Conservation (phyloP, 441 rosid species). For the Adansonia gregorii region DNA sequence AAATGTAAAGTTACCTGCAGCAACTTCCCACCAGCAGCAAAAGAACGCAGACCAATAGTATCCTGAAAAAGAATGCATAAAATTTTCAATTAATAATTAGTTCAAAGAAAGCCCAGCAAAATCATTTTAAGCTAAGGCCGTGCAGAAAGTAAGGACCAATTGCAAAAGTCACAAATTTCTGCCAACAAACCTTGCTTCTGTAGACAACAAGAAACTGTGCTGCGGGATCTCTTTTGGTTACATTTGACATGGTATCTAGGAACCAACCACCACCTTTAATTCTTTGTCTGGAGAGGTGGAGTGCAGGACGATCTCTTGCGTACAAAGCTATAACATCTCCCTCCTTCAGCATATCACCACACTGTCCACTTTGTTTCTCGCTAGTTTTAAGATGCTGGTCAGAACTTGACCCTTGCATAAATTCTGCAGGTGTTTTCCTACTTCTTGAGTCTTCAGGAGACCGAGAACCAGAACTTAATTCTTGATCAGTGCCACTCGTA, state of each 20-base stretch:
- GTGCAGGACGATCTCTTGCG: constrained; percentile 69
- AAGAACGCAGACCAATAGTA: constrained; percentile 90
- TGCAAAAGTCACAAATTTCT: constrained; percentile 1
- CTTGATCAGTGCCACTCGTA: constrained; percentile 88
- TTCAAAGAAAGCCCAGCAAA: constrained; percentile 4
- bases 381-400: constrained; percentile 54
- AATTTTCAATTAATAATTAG: constrained; percentile 22
- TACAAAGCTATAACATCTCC: constrained; percentile 85
- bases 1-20: constrained; percentile 66
- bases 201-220: constrained; percentile 90
- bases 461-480: constrained; percentile 74
- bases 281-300: constrained; percentile 92
- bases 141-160: constrained; percentile 13
- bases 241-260: constrained; percentile 81
- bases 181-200: constrained; percentile 73
- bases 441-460: constrained; percentile 83
- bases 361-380: constrained; percentile 56
- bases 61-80: constrained; percentile 54
- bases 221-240: constrained; percentile 95
- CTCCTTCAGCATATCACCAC: constrained; percentile 74
- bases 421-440: constrained; percentile 80
- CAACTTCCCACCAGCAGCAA: constrained; percentile 98
- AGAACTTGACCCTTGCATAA: constrained; percentile 54
- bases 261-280: constrained; percentile 98
- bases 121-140: constrained; percentile 9